Evolutionary conservation across 2,329 filamentous ascomycete species (phyloP), one percentile per base, ranked within the genome.

Genomic region (Rosellinia necatrix): DNA sequence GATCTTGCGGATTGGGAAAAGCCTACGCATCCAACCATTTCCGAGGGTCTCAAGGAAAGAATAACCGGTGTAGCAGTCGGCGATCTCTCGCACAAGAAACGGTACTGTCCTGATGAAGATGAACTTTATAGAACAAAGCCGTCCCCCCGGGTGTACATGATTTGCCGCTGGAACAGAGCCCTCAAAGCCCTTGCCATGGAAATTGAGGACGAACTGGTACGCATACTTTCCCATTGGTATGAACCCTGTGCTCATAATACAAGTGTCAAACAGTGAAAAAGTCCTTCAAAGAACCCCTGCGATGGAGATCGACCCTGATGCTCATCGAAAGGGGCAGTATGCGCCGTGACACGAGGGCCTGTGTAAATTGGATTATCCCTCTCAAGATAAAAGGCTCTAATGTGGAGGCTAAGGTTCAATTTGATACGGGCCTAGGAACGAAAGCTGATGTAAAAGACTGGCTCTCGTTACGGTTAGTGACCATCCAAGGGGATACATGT

Each of bases 211-310:
- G 42, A 53, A 40, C 17, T 53, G n/a, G 50, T 44, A 32, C 3
- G 41, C 43, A 10, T 24, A 7, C 10, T 37, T 25, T 27, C 15
- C 21, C 12, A n/a, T 29, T n/a, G n/a, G 10, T 6, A 13, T 13
- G n/a, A 37, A 22, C 12, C 6, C 10, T 22, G 10, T 21, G 40
- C 22, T 52, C 29, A 52, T 24, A 22, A 5, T 5, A 5, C 6
- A 24, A 52, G 49, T 44, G 30, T 24, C 40, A 17, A 6, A 34
- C 17, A 3, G 32, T 47, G 10, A 17, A 41, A 13, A 24, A 24
- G 5, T 47, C 41, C 10, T 46, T 46, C 17, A 53, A 38, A 9
- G 41, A 46, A 19, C 49, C 32, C 9, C 17, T 53, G n/a, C 41
- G 34, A 24, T 46, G 22, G 10, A 25, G 8, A 12, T 13, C 49